These are phyloP conservation scores for Quercus ilex DNA, from an alignment of 306 rosid genomes.

Conservation along the genomic window DNA sequence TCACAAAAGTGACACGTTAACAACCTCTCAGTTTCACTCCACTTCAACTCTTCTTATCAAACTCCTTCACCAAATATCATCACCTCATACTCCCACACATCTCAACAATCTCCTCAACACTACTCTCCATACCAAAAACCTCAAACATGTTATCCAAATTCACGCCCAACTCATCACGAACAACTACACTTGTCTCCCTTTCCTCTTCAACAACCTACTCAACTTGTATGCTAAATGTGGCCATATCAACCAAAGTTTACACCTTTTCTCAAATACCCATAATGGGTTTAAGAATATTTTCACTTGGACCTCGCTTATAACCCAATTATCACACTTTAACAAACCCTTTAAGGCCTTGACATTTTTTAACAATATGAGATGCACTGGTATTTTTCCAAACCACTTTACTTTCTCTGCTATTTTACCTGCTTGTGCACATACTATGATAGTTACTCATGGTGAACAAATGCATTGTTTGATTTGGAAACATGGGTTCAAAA, in stretches of 20 bases:
- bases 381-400: constrained; percentile 43
- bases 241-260: constrained; percentile 25
- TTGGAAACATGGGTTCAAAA: constrained; percentile 35
- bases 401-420: constrained; percentile 55
- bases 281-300: constrained; percentile 24
- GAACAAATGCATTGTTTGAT: constrained; percentile 47
- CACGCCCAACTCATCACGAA: constrained; percentile 40
- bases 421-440: constrained; percentile 45
- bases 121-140: constrained; percentile 14
- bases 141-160: constrained; percentile 36
- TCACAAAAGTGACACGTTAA: neutral
- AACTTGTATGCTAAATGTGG: constrained; percentile 46
- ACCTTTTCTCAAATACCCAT: constrained; percentile 29
- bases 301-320: constrained; percentile 56
- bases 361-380: constrained; percentile 42
- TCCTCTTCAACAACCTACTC: constrained; percentile 48
- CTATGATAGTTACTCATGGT: constrained; percentile 28
- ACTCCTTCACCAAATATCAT: neutral
- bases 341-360: constrained; percentile 37
- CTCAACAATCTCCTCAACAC: constrained; percentile 24
- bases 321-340: constrained; percentile 35
- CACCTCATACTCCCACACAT: constrained; percentile 22
- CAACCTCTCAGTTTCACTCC: neutral
- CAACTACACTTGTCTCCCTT: constrained; percentile 16
- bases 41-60: neutral